Evolutionary conservation across 768 basidiomycete genomes (phyloP).

Genomic region (Lactarius quietus): DNA sequence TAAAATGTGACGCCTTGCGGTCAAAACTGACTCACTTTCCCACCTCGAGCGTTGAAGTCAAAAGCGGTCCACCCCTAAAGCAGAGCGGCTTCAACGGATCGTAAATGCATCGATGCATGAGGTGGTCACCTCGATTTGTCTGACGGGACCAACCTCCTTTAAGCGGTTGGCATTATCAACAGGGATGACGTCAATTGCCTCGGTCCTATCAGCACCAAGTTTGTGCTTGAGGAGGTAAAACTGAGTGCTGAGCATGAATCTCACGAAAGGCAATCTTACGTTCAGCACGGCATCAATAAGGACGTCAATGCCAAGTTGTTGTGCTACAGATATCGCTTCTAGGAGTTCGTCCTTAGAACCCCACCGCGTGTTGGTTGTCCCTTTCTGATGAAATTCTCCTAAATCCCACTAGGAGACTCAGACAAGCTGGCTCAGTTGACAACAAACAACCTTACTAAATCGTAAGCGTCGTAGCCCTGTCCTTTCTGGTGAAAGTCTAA

Average conservation of each 20-base stretch:
- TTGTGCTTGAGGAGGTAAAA: conserved; percentile 54
- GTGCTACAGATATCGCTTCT: conserved; percentile 63
- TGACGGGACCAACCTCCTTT: conserved; percentile 51
- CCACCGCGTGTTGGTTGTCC: conserved; percentile 72
- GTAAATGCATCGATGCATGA: not conserved
- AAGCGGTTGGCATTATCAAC: conserved; percentile 68
- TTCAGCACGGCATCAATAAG: conserved; percentile 89
- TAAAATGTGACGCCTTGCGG: not conserved
- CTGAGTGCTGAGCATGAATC: not conserved
- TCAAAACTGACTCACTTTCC: conserved; percentile 47
- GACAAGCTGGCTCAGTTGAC: not conserved
- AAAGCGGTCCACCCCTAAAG: conserved; percentile 81
- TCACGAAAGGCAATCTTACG: conserved; percentile 40
- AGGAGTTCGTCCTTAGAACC: conserved; percentile 81
- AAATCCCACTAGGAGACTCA: conserved; percentile 66
- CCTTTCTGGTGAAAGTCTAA: conserved; percentile 44
- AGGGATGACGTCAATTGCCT: conserved; percentile 64
- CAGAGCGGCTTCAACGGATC: conserved; percentile 8
- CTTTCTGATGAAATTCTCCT: conserved; percentile 81
- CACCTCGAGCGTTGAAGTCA: conserved; percentile 72
- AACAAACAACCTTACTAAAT: conserved; percentile 49
- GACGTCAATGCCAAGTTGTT: conserved; percentile 64
- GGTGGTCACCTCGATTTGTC: conserved; percentile 59
- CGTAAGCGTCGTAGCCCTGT: conserved; percentile 84
- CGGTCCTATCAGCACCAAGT: conserved; percentile 75